phyloP scores from a whole-genome alignment of 2,329 filamentous ascomycete genomes.

The Sporothrix pseudoabietina region DNA sequence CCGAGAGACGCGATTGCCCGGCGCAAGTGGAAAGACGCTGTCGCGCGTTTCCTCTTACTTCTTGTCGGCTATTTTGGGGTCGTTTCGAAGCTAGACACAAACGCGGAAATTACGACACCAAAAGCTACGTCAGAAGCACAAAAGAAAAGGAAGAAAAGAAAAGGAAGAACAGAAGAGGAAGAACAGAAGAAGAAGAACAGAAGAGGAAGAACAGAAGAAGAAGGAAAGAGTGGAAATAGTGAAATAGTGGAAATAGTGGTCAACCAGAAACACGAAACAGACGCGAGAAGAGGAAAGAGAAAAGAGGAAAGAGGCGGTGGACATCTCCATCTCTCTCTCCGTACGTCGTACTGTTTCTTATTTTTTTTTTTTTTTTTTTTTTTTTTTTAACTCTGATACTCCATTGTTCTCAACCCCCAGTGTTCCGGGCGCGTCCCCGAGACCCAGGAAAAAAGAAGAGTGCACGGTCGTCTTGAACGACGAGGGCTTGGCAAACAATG shows the following conservation, averaged over 20 bases:
- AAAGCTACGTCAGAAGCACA: background rate
- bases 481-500: background rate
- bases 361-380: too few relatives aligned
- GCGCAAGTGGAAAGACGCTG: background rate
- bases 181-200: background rate
- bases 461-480: background rate
- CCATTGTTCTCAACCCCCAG: background rate
- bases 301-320: background rate
- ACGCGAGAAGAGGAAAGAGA: background rate
- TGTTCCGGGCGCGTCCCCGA: background rate
- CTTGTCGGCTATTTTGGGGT: background rate
- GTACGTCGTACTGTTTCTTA: too few relatives aligned
- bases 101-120: conserved; percentile 22
- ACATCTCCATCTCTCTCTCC: background rate
- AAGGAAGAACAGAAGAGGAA: background rate
- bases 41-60: background rate
- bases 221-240: background rate
- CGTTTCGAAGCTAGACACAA: conserved; percentile 19
- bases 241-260: background rate
- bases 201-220: background rate
- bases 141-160: too few relatives aligned
- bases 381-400: too few relatives aligned
- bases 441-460: background rate
- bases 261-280: background rate
- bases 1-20: background rate